These are phyloP conservation scores for Lolium multiflorum DNA, from an alignment of 176 grass and related monocot genomes.

Conservation along the genomic window DNA sequence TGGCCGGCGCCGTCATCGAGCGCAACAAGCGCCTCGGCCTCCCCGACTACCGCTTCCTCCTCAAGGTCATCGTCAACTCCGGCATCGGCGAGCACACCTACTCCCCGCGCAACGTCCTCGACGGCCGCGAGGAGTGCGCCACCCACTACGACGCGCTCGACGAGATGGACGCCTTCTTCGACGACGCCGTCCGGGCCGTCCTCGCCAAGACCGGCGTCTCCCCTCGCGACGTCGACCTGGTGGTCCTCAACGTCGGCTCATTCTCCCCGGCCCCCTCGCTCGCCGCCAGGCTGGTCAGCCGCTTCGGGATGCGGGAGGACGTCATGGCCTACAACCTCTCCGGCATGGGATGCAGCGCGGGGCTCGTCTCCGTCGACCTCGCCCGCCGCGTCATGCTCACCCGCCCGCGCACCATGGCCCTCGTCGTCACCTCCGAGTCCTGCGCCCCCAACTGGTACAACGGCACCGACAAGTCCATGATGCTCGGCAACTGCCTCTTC, in stretches of 20 bases:
- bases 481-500: slow-evolving; percentile 97
- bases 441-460: slow-evolving; percentile 89
- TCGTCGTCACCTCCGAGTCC: slow-evolving; percentile 76
- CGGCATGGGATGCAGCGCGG: slow-evolving; percentile 83
- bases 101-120: slow-evolving; percentile 68
- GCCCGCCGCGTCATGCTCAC: slow-evolving; percentile 63
- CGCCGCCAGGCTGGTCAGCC: slow-evolving; percentile 42
- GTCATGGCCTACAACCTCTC: slow-evolving; percentile 76
- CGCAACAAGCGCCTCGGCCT: slow-evolving; percentile 76
- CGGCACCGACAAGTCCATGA: slow-evolving; percentile 95
- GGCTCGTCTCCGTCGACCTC: slow-evolving; percentile 64
- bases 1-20: slow-evolving; percentile 59
- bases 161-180: slow-evolving; percentile 27
- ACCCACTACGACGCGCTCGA: slow-evolving; percentile 61
- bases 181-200: slow-evolving; percentile 49
- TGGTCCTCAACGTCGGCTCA: slow-evolving; percentile 75
- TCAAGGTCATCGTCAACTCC: slow-evolving; percentile 89
- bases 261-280: slow-evolving; percentile 70
- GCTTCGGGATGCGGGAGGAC: slow-evolving; percentile 75
- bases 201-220: slow-evolving; percentile 38
- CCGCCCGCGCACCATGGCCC: slow-evolving; percentile 42
- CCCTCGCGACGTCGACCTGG: slow-evolving; percentile 54
- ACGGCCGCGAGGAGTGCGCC: slow-evolving; percentile 67
- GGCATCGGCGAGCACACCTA: slow-evolving; percentile 91
- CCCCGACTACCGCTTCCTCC: slow-evolving; percentile 79